Percentiles rank a stretch among this genome's conserved stretches.
Conservation (phyloP, 306 rosid species). For the Quercus mongolica region DNA sequence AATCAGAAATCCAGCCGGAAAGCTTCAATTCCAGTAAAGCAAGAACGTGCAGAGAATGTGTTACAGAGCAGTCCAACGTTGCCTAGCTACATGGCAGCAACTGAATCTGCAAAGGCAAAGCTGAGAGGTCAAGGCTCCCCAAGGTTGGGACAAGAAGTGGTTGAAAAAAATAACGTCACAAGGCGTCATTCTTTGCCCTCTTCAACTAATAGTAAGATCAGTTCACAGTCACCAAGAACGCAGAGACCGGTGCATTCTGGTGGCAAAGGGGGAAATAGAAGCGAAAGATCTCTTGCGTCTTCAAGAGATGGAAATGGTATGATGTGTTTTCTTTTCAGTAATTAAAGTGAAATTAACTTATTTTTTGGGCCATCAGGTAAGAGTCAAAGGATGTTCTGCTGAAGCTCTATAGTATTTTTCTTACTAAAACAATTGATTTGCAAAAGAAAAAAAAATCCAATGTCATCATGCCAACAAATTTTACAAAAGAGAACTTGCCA, state of each 20-base stretch:
- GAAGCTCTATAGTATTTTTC: neutral
- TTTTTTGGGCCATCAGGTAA: neutral
- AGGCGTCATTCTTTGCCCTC: conserved; percentile 93
- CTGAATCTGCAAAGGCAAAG: conserved; percentile 98
- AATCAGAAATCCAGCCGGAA: conserved; percentile 68
- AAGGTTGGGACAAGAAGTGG: conserved; percentile 60
- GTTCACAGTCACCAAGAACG: conserved; percentile 88
- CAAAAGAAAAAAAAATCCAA: neutral
- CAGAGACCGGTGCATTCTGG: conserved; percentile 72
- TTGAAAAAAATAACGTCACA: conserved; percentile 49
- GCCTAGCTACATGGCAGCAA: conserved; percentile 98
- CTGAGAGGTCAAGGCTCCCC: conserved; percentile 96
- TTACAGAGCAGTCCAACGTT: conserved; percentile 65
- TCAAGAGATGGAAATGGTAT: conserved; percentile 76
- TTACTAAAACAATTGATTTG: neutral
- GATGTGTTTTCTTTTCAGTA: neutral
- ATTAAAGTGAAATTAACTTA: neutral
- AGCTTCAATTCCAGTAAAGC: conserved; percentile 58
- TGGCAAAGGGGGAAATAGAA: conserved; percentile 64
- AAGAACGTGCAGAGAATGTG: conserved; percentile 74
- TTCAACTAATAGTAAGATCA: conserved; percentile 64
- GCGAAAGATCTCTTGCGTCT: conserved; percentile 43
- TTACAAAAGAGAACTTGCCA: neutral
- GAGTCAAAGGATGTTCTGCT: neutral
- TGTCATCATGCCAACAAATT: neutral